Evolutionary conservation across 768 basidiomycete species (phyloP).

Genomic region (Tulasnella sp.): DNA sequence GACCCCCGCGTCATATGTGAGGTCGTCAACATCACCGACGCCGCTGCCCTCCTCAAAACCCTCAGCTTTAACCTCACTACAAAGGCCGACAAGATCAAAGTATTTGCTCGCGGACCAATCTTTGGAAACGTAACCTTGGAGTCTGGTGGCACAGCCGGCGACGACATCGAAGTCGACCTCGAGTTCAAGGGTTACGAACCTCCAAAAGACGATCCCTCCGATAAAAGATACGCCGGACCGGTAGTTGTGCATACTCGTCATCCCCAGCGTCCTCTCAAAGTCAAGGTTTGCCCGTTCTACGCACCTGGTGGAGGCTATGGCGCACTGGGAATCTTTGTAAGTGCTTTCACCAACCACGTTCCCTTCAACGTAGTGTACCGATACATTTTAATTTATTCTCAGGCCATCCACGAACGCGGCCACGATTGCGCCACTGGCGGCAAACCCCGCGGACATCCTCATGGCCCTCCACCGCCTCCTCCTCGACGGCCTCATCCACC

Average conservation of each 20-base stretch:
- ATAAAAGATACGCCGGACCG: background rate
- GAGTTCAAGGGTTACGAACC: background rate
- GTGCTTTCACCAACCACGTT: background rate
- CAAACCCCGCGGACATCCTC: background rate
- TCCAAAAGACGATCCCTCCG: background rate
- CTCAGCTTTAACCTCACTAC: constrained; percentile 13
- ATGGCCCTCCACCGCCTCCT: background rate
- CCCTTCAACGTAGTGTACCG: background rate
- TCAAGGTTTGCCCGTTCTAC: constrained; percentile 13
- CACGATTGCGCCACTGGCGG: background rate
- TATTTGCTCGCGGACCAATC: constrained; percentile 14
- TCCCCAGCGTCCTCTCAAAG: background rate
- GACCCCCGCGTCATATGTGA: background rate
- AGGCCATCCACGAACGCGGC: background rate
- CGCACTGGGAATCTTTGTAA: constrained; percentile 10
- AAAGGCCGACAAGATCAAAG: constrained; percentile 13
- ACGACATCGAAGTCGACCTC: constrained; percentile 17
- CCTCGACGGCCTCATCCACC: background rate
- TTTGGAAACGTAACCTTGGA: constrained; percentile 4
- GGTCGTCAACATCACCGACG: background rate
- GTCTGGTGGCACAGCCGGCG: constrained; percentile 17
- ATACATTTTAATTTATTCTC: background rate
- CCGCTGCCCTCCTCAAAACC: background rate
- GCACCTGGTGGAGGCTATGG: background rate
- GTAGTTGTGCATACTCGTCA: background rate